Evolutionary conservation across 2,329 filamentous ascomycete genomes (phyloP), one percentile per base, ranked within the genome.

Genomic region (Ophioceras dolichostomum): DNA sequence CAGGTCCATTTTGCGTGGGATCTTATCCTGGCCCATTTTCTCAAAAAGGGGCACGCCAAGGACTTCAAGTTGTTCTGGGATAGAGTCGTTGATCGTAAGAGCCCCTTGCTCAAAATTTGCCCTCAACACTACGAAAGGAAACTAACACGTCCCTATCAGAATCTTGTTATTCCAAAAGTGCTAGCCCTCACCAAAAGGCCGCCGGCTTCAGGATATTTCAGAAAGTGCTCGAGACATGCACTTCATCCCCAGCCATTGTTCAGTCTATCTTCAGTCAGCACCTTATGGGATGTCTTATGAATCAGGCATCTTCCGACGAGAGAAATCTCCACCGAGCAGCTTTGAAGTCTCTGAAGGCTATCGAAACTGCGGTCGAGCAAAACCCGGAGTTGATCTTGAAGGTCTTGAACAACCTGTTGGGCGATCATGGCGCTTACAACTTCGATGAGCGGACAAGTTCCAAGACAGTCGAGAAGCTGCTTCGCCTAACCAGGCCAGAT

Each of bases 1-100:
- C 83, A 86, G 50, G 65, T 93, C 39, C 84, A 87, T 49, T 94
- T 93, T 54, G 84, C 86, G 1, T 95, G 89, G 91, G 76, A 83
- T 45, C 60, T 88, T 19, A 73, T 95, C 16, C 57, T 94, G n/a
- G 59, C 52, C 1, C 63, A 69, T 41, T 76, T 68, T 44, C 45
- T 63, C 19, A 56, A 60, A 36, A 13, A 18, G 9, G 49, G 57
- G 14, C n/a, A 36, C 5, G 50, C 53, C 1, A 57, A 68, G 17
- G 60, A 67, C 12, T 87, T 94, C 52, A 66, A 70, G 34, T 74
- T 82, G 33, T 93, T 95, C 53, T 96, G 89, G 88, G 75, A 74
- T 29, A 78, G 85, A 32, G 79, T 84, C 39, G 79, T 96, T 41
- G 88, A 95, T 57, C 83, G 83, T 87, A 59, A 64, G 79, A n/a